phyloP scores from a whole-genome alignment of 768 basidiomycete genomes.

The Lactifluus piperatus region DNA sequence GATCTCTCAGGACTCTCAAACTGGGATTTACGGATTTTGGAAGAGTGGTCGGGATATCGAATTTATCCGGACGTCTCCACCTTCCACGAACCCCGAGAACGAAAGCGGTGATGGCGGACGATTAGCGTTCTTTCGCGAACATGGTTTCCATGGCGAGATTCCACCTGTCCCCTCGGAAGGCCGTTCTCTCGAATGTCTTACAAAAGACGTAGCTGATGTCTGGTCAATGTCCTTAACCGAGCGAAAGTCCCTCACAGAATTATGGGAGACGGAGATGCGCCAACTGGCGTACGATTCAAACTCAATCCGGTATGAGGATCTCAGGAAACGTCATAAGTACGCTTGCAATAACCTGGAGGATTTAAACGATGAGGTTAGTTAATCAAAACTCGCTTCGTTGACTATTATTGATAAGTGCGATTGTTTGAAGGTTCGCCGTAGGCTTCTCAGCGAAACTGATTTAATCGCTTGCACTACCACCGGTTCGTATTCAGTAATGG shows the following conservation, averaged over 20 bases:
- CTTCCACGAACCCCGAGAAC: neutral
- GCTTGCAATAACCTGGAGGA: constrained; percentile 30
- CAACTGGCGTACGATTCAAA: constrained; percentile 24
- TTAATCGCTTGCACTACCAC: constrained; percentile 73
- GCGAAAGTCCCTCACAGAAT: constrained; percentile 33
- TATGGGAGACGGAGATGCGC: constrained; percentile 40
- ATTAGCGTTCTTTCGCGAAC: constrained; percentile 30
- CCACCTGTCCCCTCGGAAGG: constrained; percentile 32
- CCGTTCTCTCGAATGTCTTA: constrained; percentile 34
- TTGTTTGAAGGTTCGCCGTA: constrained; percentile 40
- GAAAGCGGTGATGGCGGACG: neutral
- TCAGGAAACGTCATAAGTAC: constrained; percentile 34
- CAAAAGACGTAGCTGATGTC: constrained; percentile 27
- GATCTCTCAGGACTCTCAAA: neutral
- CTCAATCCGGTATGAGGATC: constrained; percentile 35
- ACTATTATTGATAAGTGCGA: neutral
- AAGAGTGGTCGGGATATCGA: neutral
- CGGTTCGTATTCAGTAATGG: constrained; percentile 32
- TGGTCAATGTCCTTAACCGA: constrained; percentile 49
- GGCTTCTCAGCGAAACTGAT: constrained; percentile 43
- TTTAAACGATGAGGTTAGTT: constrained; percentile 44
- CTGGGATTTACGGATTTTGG: constrained; percentile 9
- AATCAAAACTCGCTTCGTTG: neutral
- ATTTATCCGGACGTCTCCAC: neutral
- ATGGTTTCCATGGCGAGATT: constrained; percentile 27